These are phyloP conservation scores for Penicillium sp. DNA, from an alignment of 2,329 filamentous ascomycete genomes.

Conservation along the genomic window DNA sequence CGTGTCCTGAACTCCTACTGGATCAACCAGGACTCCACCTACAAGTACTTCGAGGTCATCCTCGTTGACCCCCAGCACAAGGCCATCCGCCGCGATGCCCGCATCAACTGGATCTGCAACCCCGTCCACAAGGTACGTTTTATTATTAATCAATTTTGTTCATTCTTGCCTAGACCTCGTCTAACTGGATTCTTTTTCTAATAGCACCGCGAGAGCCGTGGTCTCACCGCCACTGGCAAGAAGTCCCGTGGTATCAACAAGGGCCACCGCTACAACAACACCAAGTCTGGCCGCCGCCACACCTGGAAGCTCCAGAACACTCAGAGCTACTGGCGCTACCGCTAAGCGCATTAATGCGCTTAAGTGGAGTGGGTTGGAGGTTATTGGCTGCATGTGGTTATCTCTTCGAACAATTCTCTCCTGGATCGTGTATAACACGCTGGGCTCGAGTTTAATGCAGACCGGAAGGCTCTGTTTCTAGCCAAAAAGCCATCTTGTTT, in stretches of 20 bases:
- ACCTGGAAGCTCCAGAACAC: constrained; percentile 99
- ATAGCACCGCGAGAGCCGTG: constrained; percentile 92
- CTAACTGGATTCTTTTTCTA: constrained; percentile 24
- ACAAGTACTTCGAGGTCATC: constrained; percentile 99
- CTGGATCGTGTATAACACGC: constrained; percentile 28
- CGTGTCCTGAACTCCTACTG: constrained; percentile 99
- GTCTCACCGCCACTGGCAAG: constrained; percentile 98
- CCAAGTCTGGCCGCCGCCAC: constrained; percentile 93
- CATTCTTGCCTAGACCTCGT: not conserved
- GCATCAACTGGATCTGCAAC: constrained; percentile 99
- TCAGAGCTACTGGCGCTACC: constrained; percentile 97
- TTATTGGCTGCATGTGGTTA: constrained; percentile 37
- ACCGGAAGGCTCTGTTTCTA: constrained; percentile 39
- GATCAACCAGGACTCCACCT: constrained; percentile 99
- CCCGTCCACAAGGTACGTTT: constrained; percentile 81
- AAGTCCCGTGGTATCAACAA: constrained; percentile 99
- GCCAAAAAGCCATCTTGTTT: constrained; percentile 38
- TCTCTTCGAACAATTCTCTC: constrained; percentile 32
- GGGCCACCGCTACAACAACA: constrained; percentile 99
- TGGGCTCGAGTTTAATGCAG: constrained; percentile 38
- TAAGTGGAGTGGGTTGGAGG: constrained; percentile 32
- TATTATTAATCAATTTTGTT: not conserved
- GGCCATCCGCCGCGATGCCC: constrained; percentile 96
- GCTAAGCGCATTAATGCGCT: constrained; percentile 52
- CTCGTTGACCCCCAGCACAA: constrained; percentile 99